Evolutionary conservation across 768 basidiomycete species (phyloP).

Genomic region (Boletus sp.): DNA sequence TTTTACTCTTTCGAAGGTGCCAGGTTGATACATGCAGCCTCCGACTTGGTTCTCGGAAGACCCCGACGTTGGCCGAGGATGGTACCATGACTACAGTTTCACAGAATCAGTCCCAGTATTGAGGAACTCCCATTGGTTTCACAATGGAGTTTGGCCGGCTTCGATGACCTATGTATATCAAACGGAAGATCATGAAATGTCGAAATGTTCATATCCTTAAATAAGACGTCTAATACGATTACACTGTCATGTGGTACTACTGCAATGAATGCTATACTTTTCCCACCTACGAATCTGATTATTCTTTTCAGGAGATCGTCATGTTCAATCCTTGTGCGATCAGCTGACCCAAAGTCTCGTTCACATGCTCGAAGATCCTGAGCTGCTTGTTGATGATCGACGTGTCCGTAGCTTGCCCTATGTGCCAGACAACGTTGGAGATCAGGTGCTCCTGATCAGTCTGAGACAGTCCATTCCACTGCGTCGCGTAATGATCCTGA

Average conservation of each 20-base stretch:
- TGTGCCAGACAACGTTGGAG: constrained; percentile 38
- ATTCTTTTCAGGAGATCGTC: constrained; percentile 7
- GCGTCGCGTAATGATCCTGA: not conserved
- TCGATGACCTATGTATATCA: not conserved
- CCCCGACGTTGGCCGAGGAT: too few relatives aligned
- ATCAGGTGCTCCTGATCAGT: constrained; percentile 38
- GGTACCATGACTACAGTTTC: too few relatives aligned
- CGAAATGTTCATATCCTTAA: not conserved
- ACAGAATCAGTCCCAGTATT: too few relatives aligned
- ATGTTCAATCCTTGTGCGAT: constrained; percentile 36
- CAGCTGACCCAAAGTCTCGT: constrained; percentile 34
- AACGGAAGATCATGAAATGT: not conserved
- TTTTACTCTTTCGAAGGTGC: too few relatives aligned
- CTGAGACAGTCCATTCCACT: constrained; percentile 36
- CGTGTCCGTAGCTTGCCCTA: constrained; percentile 33
- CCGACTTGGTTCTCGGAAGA: too few relatives aligned
- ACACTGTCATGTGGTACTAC: not conserved
- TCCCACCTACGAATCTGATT: not conserved
- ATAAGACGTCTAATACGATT: not conserved
- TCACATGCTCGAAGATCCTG: constrained; percentile 38
- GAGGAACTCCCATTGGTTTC: not conserved
- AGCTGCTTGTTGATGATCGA: constrained; percentile 33
- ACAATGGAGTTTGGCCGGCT: not conserved
- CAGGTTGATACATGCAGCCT: too few relatives aligned
- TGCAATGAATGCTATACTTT: not conserved